Conservation (phyloP, 192 early-diverging fungal genomes). For the Globomyces pollinis-pini region DNA sequence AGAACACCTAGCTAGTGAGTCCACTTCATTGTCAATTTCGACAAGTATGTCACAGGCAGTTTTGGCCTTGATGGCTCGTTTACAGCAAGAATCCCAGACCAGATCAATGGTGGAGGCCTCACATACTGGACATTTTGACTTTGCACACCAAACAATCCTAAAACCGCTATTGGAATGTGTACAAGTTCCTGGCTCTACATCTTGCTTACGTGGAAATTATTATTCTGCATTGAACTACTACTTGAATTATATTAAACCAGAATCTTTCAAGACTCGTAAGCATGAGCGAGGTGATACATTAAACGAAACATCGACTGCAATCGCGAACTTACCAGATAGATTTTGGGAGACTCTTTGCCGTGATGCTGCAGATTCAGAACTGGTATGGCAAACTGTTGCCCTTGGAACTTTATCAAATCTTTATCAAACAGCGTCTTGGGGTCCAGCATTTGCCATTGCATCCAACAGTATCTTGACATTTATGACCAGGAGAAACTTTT, state of each 20-base stretch:
- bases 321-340: neutral
- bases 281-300: neutral
- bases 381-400: conserved; percentile 78
- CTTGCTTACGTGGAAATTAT: conserved; percentile 65
- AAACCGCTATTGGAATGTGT: conserved; percentile 54
- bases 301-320: neutral
- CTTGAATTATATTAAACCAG: conserved; percentile 51
- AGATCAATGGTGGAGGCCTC: conserved; percentile 40
- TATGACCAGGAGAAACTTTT: conserved; percentile 37
- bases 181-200: conserved; percentile 45
- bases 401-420: conserved; percentile 42
- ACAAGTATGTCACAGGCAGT: conserved; percentile 49
- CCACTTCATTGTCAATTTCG: conserved; percentile 36
- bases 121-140: conserved; percentile 20
- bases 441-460: too few relatives aligned
- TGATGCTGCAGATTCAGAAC: conserved; percentile 77
- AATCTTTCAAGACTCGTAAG: conserved; percentile 7
- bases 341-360: conserved; percentile 51
- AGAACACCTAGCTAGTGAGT: conserved; percentile 40
- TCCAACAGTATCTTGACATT: conserved; percentile 23
- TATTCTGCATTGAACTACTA: conserved; percentile 70
- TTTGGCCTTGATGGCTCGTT: conserved; percentile 45
- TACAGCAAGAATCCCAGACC: conserved; percentile 46
- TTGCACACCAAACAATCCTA: conserved; percentile 27
- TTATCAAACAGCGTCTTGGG: conserved; percentile 4